Conservation (phyloP, 2,329 filamentous ascomycete genomes). For the Periconia digitata region DNA sequence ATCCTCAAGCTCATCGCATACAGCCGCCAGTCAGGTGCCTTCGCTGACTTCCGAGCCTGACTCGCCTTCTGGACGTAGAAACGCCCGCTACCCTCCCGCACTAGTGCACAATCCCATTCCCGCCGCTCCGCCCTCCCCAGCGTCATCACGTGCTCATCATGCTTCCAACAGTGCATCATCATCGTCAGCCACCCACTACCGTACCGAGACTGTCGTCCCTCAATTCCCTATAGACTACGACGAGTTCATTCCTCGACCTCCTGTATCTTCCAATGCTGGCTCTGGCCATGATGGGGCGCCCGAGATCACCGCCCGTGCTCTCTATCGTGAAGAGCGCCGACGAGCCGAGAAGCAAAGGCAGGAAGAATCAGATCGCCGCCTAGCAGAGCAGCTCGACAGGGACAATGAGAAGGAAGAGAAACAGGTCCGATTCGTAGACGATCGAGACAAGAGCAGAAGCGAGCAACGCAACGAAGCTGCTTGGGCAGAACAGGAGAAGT, state of each 20-base stretch:
- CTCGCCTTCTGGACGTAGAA: slow-evolving; percentile 22
- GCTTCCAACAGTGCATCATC: slow-evolving; percentile 3
- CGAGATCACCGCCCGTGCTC: slow-evolving; percentile 24
- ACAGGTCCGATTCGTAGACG: slow-evolving; percentile 30
- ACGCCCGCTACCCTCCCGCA: slow-evolving; percentile 22
- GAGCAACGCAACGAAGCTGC: slow-evolving; percentile 22
- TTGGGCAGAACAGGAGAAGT: slow-evolving; percentile 23
- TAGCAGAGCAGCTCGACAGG: slow-evolving; percentile 12
- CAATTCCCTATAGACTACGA: slow-evolving; percentile 25
- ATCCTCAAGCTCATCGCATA: slow-evolving; percentile 31
- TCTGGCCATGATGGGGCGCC: slow-evolving; percentile 17
- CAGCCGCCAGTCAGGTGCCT: slow-evolving; percentile 27
- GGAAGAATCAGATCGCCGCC: slow-evolving; percentile 23
- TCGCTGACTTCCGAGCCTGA: slow-evolving; percentile 37
- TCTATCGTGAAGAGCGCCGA: slow-evolving; percentile 18
- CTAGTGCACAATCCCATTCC: slow-evolving; percentile 31
- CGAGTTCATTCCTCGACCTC: slow-evolving; percentile 16
- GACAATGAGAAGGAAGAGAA: slow-evolving; percentile 20
- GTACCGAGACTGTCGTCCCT: slow-evolving; percentile 21
- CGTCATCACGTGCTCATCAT: slow-evolving; percentile 13
- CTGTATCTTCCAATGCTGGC: slow-evolving; percentile 22
- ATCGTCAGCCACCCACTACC: slow-evolving; percentile 17
- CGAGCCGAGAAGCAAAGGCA: slow-evolving; percentile 24
- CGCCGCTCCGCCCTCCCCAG: slow-evolving; percentile 18
- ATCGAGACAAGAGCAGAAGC: slow-evolving; percentile 22